Evolutionary conservation across 2,329 filamentous ascomycete genomes (phyloP).

Genomic region (Onygena corvina): DNA sequence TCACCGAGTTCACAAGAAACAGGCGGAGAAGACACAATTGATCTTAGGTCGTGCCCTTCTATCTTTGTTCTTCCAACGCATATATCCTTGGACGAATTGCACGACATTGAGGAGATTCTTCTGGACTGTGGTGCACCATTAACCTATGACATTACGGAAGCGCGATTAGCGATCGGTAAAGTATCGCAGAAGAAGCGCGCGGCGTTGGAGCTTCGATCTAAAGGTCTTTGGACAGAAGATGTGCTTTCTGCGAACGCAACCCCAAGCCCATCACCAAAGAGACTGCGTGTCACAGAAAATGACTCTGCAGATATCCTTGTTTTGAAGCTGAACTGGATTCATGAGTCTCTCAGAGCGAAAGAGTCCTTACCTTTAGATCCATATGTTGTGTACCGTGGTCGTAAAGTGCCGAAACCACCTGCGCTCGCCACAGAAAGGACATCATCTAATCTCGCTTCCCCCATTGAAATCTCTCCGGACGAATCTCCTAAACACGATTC

Average conservation of each 20-base stretch:
- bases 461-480: constrained; percentile 3
- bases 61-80: constrained; percentile 65
- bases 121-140: constrained; percentile 43
- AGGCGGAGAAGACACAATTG: not conserved
- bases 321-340: constrained; percentile 44
- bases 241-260: constrained; percentile 6
- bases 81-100: constrained; percentile 51
- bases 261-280: constrained; percentile 21
- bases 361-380: constrained; percentile 35
- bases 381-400: constrained; percentile 43
- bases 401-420: constrained; percentile 11
- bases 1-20: not conserved
- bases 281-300: constrained; percentile 18
- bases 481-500: constrained; percentile 11
- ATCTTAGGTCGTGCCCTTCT: constrained; percentile 37
- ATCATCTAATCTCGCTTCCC: constrained; percentile 10
- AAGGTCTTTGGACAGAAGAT: constrained; percentile 45
- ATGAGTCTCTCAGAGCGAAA: constrained; percentile 35
- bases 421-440: constrained; percentile 7
- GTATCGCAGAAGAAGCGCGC: constrained; percentile 59
- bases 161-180: constrained; percentile 61
- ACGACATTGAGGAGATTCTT: constrained; percentile 53
- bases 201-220: constrained; percentile 61
- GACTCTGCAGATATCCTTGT: constrained; percentile 28
- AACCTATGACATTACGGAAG: constrained; percentile 61